phyloP scores from a whole-genome alignment of 2,329 filamentous ascomycete genomes.

The Sporothrix globosa region DNA sequence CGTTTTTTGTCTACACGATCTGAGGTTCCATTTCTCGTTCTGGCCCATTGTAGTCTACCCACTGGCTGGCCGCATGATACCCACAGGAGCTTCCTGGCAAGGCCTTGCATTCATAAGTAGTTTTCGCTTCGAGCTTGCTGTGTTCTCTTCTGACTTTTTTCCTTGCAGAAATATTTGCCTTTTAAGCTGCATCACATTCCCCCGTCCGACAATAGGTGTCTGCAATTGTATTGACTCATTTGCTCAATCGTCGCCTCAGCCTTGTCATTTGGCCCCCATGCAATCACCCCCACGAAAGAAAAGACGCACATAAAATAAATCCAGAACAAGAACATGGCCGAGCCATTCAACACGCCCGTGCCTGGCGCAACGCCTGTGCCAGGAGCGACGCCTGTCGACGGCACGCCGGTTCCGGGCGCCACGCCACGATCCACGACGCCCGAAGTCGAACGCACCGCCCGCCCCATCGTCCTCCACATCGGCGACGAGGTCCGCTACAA shows the following conservation, averaged over 20 bases:
- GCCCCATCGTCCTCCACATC: slow-evolving; percentile 65
- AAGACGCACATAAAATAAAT: not conserved
- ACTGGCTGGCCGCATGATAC: slow-evolving; percentile 15
- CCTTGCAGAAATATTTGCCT: not conserved
- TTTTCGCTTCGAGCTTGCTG: not conserved
- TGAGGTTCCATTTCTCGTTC: slow-evolving; percentile 5
- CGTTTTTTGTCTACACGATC: not conserved
- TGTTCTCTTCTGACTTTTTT: not conserved
- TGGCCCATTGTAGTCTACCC: not conserved
- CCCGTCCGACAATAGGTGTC: not conserved
- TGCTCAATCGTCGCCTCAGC: not conserved
- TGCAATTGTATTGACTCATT: not conserved
- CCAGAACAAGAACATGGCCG: slow-evolving; percentile 38
- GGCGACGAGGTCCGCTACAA: slow-evolving; percentile 65
- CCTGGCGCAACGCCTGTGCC: slow-evolving; percentile 40
- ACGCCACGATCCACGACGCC: slow-evolving; percentile 42
- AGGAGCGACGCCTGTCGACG: slow-evolving; percentile 38
- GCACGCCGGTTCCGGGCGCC: slow-evolving; percentile 40
- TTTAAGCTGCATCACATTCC: not conserved
- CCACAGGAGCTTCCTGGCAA: slow-evolving; percentile 16
- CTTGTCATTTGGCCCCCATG: not conserved
- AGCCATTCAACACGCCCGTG: slow-evolving; percentile 42
- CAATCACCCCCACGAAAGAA: slow-evolving; percentile 1
- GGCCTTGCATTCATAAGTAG: not conserved
- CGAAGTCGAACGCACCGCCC: slow-evolving; percentile 10